phyloP scores from a whole-genome alignment of 495 filamentous ascomycete genomes.

The Neurospora terricola region DNA sequence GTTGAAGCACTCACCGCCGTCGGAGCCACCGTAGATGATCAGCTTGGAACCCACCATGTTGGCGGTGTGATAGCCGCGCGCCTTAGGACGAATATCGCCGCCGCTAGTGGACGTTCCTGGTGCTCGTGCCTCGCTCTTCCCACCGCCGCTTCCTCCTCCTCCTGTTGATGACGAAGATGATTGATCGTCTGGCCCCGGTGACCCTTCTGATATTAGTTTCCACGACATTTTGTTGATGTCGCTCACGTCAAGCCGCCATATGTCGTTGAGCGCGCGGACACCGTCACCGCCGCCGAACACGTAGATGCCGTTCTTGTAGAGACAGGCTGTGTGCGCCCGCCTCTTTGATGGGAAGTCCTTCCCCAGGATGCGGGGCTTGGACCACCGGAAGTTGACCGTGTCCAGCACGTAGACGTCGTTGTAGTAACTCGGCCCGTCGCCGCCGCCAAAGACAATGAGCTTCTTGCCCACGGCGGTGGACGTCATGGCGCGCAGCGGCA shows the following conservation, averaged over 20 bases:
- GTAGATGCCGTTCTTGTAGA: conserved; percentile 58
- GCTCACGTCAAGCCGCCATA: conserved; percentile 56
- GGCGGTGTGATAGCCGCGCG: conserved; percentile 56
- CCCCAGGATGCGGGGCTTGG: conserved; percentile 42
- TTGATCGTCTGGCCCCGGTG: conserved; percentile 13
- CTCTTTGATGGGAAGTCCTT: conserved; percentile 43
- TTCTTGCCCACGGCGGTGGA: conserved; percentile 57
- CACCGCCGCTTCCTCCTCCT: not conserved
- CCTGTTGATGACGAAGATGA: conserved; percentile 1
- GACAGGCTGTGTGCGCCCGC: conserved; percentile 53
- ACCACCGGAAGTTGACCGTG: conserved; percentile 53
- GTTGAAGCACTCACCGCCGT: conserved; percentile 56
- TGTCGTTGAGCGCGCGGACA: conserved; percentile 54
- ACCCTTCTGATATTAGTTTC: conserved; percentile 41
- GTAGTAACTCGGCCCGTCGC: conserved; percentile 57
- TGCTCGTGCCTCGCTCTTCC: not conserved
- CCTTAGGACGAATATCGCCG: conserved; percentile 38
- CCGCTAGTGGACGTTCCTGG: not conserved
- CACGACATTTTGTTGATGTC: conserved; percentile 53
- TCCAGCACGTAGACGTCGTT: conserved; percentile 61
- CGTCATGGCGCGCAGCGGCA: conserved; percentile 56
- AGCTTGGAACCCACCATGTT: conserved; percentile 61
- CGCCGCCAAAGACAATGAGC: conserved; percentile 55
- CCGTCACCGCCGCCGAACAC: conserved; percentile 59
- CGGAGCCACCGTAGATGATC: conserved; percentile 56